Evolutionary conservation across 441 rosid species (phyloP), one percentile per base, ranked within the genome.

Genomic region (Pelargonium australe): DNA sequence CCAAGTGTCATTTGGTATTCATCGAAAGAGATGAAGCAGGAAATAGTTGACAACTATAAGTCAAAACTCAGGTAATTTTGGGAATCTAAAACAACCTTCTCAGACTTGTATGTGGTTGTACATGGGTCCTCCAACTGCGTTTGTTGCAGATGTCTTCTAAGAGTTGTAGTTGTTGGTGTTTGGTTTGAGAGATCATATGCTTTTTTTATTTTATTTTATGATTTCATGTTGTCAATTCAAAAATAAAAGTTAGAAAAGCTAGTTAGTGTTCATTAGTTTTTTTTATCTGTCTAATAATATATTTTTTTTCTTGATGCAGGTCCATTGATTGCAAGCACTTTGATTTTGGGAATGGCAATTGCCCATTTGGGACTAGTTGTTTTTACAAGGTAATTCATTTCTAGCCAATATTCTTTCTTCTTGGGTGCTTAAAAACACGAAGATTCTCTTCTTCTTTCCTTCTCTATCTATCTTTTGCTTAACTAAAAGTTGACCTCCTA

Each of bases 311-410:
- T 1, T 45, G 62, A 70, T 78, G 64, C 87, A 95, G 98, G 71
- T 90, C 92, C 23, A 95, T 90, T 34, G 91, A 93, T 76, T 93
- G 97, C 84, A 93, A 86, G 86, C 93, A 91, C 80, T 93, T 93
- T 71, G 87, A 90, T 76, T 87, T 89, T 64, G 97, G 99, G 44
- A 91, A 89, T 76, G 97, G 95, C 70, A 87, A 84, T 70, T 95
- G 98, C 73, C 99, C 92, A 17, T 95, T 95, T 74, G 98, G 99
- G 65, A 84, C 91, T 49, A 95, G 99, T 80, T 92, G 98, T 79
- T 95, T 95, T 73, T 95, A 95, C 85, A 95, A 89, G 97, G 98
- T 60, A 60, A 10, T 11, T 20, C 63, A 60, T 9, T 16, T 23
- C 11, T n/a, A 60, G 25, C 63, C 34, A 11, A 60, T 11, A 60